Evolutionary conservation across 306 rosid genomes (phyloP).

Genomic region (Prunus fruticosa): DNA sequence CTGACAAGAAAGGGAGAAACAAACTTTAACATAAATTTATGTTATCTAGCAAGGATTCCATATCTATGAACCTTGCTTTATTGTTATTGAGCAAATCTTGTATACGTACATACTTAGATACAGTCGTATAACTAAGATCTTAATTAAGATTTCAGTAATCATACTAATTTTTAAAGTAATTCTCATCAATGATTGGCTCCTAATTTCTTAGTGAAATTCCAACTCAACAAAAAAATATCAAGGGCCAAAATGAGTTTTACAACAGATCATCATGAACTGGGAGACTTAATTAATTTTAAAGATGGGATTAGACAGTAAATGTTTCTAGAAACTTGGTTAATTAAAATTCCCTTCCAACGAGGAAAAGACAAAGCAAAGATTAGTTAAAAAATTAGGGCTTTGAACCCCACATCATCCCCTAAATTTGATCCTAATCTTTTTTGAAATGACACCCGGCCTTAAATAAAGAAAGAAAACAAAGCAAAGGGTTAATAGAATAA

Average conservation of each 20-base stretch:
- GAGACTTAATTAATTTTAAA: neutral
- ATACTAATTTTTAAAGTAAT: slow-evolving; percentile 16
- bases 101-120: slow-evolving; percentile 13
- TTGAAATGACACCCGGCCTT: slow-evolving; percentile 37
- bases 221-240: slow-evolving; percentile 42
- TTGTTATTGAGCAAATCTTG: slow-evolving; percentile 32
- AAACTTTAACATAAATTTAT: neutral
- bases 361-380: slow-evolving; percentile 27
- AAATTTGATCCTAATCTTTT: slow-evolving; percentile 52
- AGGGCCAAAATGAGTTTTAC: slow-evolving; percentile 3
- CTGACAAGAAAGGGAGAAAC: neutral
- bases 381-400: slow-evolving; percentile 23
- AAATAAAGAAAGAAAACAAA: slow-evolving; percentile 13
- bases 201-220: slow-evolving; percentile 48
- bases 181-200: slow-evolving; percentile 14
- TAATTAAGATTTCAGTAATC: slow-evolving; percentile 13
- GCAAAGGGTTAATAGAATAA: slow-evolving; percentile 7
- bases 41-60: slow-evolving; percentile 5
- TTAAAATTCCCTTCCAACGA: slow-evolving; percentile 27
- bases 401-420: slow-evolving; percentile 43
- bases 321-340: slow-evolving; percentile 47
- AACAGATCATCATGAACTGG: slow-evolving; percentile 16
- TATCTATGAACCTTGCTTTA: slow-evolving; percentile 14
- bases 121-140: slow-evolving; percentile 25
- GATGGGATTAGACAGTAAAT: slow-evolving; percentile 10